These are phyloP conservation scores for Trebouxia sp. DNA, from an alignment of 139 green algal species.

Conservation along the genomic window DNA sequence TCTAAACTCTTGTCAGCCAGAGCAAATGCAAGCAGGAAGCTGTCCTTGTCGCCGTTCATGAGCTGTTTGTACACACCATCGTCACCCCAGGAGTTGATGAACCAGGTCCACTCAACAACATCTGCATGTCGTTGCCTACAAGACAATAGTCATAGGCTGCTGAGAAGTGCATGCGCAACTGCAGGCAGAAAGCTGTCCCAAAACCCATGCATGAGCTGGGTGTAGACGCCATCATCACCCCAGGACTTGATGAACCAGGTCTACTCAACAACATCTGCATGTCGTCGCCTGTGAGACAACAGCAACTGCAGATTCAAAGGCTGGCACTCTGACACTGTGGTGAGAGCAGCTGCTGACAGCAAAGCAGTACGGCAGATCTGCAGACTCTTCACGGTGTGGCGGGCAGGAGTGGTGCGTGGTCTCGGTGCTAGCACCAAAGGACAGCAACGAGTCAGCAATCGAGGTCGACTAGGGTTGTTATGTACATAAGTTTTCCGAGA, in stretches of 20 bases:
- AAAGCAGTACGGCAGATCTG: no score
- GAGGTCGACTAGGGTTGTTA: no score
- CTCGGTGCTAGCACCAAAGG: no score
- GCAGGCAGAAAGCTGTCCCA: conserved; percentile 60
- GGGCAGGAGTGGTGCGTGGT: no score
- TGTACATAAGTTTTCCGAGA: no score
- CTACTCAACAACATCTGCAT: conserved; percentile 56
- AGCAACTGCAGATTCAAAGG: conserved; percentile 51
- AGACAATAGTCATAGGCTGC: no score
- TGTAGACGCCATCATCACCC: conserved; percentile 33
- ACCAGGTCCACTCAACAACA: conserved; percentile 49
- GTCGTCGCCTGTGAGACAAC: neutral
- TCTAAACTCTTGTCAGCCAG: conserved; percentile 51
- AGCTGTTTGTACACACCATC: conserved; percentile 38
- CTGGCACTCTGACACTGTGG: no score
- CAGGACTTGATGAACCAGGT: conserved; percentile 51
- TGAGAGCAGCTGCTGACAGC: no score
- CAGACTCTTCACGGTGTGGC: no score
- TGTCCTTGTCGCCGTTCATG: conserved; percentile 53
- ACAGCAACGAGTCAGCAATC: no score
- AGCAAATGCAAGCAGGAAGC: conserved; percentile 53
- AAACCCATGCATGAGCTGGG: conserved; percentile 32
- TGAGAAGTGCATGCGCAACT: no score
- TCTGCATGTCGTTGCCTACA: conserved; percentile 44
- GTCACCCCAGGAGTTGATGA: conserved; percentile 44